Conservation (phyloP, 352 stramenopile species). For the Phytophthora pinifolia region DNA sequence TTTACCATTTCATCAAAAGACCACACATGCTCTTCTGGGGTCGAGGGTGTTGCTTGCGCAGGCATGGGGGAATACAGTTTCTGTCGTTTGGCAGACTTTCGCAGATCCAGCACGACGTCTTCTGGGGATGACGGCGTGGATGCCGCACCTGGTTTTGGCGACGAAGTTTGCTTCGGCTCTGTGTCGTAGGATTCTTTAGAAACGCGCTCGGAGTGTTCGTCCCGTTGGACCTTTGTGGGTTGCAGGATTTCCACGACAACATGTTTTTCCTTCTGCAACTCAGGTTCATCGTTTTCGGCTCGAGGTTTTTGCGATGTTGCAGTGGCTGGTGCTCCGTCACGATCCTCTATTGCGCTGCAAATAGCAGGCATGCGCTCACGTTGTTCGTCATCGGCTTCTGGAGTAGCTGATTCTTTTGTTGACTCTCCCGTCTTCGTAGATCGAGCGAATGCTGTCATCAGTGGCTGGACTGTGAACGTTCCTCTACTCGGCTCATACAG, state of each 20-base stretch:
- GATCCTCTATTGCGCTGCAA: not conserved
- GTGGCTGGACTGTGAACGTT: constrained; percentile 60
- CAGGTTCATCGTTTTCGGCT: constrained; percentile 4
- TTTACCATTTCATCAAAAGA: constrained; percentile 43
- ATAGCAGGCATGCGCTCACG: constrained; percentile 3
- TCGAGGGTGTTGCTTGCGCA: constrained; percentile 7
- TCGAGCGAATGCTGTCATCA: constrained; percentile 48
- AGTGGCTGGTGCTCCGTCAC: not conserved
- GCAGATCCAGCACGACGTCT: constrained; percentile 17
- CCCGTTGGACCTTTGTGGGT: not conserved
- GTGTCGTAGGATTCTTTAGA: constrained; percentile 3
- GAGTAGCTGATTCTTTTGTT: constrained; percentile 2
- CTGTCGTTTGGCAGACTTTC: constrained; percentile 27
- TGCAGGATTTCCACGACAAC: constrained; percentile 22
- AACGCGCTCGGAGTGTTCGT: not conserved
- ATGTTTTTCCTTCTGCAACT: constrained; percentile 12
- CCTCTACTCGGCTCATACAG: constrained; percentile 64
- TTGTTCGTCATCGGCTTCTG: constrained; percentile 1
- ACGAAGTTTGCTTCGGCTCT: constrained; percentile 3
- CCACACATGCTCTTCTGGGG: constrained; percentile 32
- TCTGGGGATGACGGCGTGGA: constrained; percentile 12
- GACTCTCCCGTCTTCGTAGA: constrained; percentile 17
- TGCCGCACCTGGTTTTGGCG: constrained; percentile 9
- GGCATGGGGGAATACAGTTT: constrained; percentile 21
- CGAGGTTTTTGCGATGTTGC: not conserved